These are phyloP conservation scores for Limnanthes douglasii DNA, from an alignment of 345 rosid species.

Conservation along the genomic window DNA sequence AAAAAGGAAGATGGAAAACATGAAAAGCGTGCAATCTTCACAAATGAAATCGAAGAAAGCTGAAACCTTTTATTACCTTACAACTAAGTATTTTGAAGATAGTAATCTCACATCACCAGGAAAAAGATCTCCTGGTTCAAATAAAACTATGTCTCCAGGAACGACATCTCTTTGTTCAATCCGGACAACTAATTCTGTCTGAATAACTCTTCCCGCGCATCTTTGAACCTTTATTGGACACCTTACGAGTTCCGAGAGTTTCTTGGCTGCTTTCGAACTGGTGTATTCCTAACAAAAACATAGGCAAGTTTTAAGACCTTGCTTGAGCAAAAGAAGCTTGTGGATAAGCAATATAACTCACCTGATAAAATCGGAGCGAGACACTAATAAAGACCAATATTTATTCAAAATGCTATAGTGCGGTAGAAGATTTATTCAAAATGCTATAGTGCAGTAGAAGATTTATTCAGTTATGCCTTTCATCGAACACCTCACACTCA, in stretches of 20 bases:
- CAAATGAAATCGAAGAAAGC: neutral
- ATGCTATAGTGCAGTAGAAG: too few relatives aligned
- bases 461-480: too few relatives aligned
- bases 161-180: slow-evolving; percentile 62
- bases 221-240: slow-evolving; percentile 61
- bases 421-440: too few relatives aligned
- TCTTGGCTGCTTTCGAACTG: slow-evolving; percentile 74
- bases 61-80: slow-evolving; percentile 23
- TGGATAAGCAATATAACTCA: too few relatives aligned
- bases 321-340: neutral
- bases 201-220: slow-evolving; percentile 57
- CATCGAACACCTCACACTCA: slow-evolving; percentile 12
- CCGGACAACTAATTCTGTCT: slow-evolving; percentile 51
- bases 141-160: slow-evolving; percentile 56
- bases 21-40: neutral
- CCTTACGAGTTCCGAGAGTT: slow-evolving; percentile 43
- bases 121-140: slow-evolving; percentile 62
- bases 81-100: slow-evolving; percentile 49
- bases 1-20: slow-evolving; percentile 4
- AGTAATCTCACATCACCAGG: slow-evolving; percentile 63
- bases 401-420: too few relatives aligned
- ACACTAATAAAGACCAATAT: slow-evolving; percentile 46
- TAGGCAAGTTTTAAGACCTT: neutral
- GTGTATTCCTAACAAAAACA: slow-evolving; percentile 28
- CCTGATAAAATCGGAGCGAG: slow-evolving; percentile 52